phyloP scores from a whole-genome alignment of 306 rosid species.

The Sesbania bispinosa region DNA sequence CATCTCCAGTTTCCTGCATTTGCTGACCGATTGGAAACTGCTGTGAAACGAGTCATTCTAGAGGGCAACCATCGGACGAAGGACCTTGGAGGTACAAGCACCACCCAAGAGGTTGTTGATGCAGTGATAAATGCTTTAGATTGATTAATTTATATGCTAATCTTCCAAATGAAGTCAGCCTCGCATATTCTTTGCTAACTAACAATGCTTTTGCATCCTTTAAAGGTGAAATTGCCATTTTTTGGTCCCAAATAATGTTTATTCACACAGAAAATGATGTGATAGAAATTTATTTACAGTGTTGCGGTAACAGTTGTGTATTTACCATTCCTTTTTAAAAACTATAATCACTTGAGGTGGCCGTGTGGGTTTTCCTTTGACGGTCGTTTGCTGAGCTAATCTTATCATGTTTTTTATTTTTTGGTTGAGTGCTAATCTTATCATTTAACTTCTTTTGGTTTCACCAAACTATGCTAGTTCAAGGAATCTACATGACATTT shows the following conservation, averaged over 20 bases:
- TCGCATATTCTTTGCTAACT: constrained; percentile 9
- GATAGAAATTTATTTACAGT: background rate
- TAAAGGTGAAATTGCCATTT: constrained; percentile 15
- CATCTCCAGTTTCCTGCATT: constrained; percentile 93
- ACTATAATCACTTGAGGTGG: too few relatives aligned
- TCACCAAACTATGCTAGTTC: too few relatives aligned
- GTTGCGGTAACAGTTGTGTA: background rate
- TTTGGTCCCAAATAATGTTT: constrained; percentile 26
- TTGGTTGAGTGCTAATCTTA: too few relatives aligned
- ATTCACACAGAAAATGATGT: background rate
- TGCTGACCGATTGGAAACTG: constrained; percentile 83
- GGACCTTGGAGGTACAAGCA: constrained; percentile 85
- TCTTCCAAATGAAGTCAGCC: constrained; percentile 6
- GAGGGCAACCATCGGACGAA: constrained; percentile 74
- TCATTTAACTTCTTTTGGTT: too few relatives aligned
- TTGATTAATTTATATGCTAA: constrained; percentile 32
- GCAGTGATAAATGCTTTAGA: constrained; percentile 66
- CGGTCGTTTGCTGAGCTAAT: too few relatives aligned
- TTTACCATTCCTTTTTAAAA: background rate
- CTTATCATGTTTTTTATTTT: too few relatives aligned
- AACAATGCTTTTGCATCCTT: constrained; percentile 10
- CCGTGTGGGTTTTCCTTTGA: too few relatives aligned
- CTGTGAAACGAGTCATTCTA: constrained; percentile 64
- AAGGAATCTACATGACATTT: too few relatives aligned
- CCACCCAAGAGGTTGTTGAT: constrained; percentile 81